Base-by-base conservation (phyloP, 1,284 basidiomycete genomes). In the Ustilago tritici region DNA sequence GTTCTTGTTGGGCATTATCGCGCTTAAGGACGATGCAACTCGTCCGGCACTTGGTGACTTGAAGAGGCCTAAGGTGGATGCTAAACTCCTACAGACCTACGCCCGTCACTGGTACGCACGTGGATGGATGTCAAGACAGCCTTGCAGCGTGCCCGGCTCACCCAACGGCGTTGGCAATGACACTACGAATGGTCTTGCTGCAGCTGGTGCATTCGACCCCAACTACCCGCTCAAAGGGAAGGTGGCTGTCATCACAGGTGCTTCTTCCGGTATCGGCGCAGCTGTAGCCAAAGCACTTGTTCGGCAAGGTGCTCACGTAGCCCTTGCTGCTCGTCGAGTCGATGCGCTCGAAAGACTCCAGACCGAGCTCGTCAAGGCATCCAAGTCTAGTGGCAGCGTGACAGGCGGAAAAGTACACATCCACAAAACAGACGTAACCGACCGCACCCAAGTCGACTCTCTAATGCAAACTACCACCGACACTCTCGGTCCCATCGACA, bases 201-300 rank as follows among this genome's bases (percentile, higher is more conserved):
- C 62, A 35, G 67, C 56, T 4, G 61, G 63, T 11, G 68, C 60
- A 15, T 76, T 77, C 38, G 70, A 76, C 34, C 65, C 63, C 43
- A 66, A 76, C 19, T 59, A 64, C 17, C 79, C 77, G 17, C 69
- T 85, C 3, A 60, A 64, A 19, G 84, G 84, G 59, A 84, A 84
- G 57, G 85, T 84, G n/a, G 87, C 85, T 28, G 67, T 87, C 49
- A 68, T 87, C 68, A 87, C 87, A 19, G 87, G 87, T 35, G 86
- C 87, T 32, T 87, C 86, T 7, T 84, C 84, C 9, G 87, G 87
- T 36, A 87, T 87, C 66, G 87, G 87, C 14, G 86, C 84, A 11
- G 85, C 86, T 1, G 85, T 85, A 10, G 74, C 82, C 71, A 74
- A 76, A 61, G 68, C 76, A 40, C 61, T 78, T 54, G 57, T 76